A percentile compares a stretch with the other conserved stretches of the same genome.
Conservation (phyloP, 2,329 filamentous ascomycete species). For the Drechslera avenae region DNA sequence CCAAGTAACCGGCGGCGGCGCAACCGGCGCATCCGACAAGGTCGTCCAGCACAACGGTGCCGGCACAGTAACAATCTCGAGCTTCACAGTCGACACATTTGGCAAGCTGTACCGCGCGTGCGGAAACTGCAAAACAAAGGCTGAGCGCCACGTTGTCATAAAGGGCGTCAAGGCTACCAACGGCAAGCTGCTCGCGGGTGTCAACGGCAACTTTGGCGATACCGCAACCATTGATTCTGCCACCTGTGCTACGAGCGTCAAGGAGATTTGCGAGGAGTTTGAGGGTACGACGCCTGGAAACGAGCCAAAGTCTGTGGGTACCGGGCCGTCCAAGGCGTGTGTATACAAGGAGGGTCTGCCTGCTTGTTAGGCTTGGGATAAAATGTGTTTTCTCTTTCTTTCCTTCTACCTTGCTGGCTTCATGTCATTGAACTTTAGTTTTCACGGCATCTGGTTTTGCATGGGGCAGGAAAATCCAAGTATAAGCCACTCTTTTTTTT, state of each 20-base stretch:
- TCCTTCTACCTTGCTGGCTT: too few relatives aligned
- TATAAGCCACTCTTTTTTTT: too few relatives aligned
- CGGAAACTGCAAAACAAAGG: constrained; percentile 55
- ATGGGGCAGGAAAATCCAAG: too few relatives aligned
- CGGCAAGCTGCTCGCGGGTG: constrained; percentile 54
- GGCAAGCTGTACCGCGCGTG: constrained; percentile 55
- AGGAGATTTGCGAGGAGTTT: constrained; percentile 44
- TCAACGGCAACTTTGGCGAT: constrained; percentile 60
- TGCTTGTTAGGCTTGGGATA: constrained; percentile 36
- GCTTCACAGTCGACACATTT: constrained; percentile 40
- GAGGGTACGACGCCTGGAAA: constrained; percentile 36
- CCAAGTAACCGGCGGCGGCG: constrained; percentile 49
- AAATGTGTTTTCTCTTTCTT: too few relatives aligned
- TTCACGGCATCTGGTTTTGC: too few relatives aligned
- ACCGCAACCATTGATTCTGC: constrained; percentile 54
- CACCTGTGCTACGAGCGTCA: constrained; percentile 34
- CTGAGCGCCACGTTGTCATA: constrained; percentile 52
- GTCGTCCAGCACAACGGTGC: constrained; percentile 52
- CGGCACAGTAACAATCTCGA: constrained; percentile 48
- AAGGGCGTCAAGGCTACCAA: constrained; percentile 52
- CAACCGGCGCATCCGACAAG: constrained; percentile 48
- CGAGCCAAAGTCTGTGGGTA: constrained; percentile 34
- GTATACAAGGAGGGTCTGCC: constrained; percentile 22
- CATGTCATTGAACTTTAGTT: too few relatives aligned
- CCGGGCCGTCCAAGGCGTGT: constrained; percentile 41